A percentile compares a stretch with the other conserved stretches of the same genome.
phyloP scores from a whole-genome alignment of 805 yeast species.

The Kregervanrija pseudodelftensis region DNA sequence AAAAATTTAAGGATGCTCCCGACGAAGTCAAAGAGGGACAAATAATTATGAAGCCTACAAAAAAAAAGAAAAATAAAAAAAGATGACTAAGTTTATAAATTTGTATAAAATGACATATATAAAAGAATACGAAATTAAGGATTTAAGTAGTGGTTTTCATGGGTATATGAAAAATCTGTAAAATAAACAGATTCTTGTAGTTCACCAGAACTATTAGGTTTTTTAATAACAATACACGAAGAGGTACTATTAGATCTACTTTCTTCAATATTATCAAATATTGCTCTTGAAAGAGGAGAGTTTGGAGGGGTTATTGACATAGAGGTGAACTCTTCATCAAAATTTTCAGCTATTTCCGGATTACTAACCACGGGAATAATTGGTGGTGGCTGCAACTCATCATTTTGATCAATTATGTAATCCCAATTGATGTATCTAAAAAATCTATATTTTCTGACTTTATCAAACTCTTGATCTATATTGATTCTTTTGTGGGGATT shows the following conservation, averaged over 20 bases:
- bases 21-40: constrained; percentile 72
- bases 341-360: constrained; percentile 79
- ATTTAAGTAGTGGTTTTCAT: constrained; percentile 12
- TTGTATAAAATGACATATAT: background rate
- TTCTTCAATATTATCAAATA: constrained; percentile 24
- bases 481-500: constrained; percentile 61
- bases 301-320: constrained; percentile 45
- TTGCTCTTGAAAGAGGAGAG: constrained; percentile 23
- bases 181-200: constrained; percentile 27
- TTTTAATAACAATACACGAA: constrained; percentile 26
- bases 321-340: constrained; percentile 70
- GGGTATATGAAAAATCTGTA: constrained; percentile 26
- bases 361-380: constrained; percentile 77
- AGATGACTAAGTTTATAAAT: too few species aligned
- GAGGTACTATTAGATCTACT: constrained; percentile 26
- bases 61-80: constrained; percentile 6
- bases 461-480: constrained; percentile 45
- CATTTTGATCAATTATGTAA: constrained; percentile 41
- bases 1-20: constrained; percentile 62
- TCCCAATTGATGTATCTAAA: constrained; percentile 75
- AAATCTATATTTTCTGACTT: constrained; percentile 58
- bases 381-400: constrained; percentile 64
- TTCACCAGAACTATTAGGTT: constrained; percentile 18
- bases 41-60: constrained; percentile 34
- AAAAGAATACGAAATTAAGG: background rate